Evolutionary conservation across 352 stramenopile genomes (phyloP), one percentile per base, ranked within the genome.

Genomic region (Phytophthora palmivora): DNA sequence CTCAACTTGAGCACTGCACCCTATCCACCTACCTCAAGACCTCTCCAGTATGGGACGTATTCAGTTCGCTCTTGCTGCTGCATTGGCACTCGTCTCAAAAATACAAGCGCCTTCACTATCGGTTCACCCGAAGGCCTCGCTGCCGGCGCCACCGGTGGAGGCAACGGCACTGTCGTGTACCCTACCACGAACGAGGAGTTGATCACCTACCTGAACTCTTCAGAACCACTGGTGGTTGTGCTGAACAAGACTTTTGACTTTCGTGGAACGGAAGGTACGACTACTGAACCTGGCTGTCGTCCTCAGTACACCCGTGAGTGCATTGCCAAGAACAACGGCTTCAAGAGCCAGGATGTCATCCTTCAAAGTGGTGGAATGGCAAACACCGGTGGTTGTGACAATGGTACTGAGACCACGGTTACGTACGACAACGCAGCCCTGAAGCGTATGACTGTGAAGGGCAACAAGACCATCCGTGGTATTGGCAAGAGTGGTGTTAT

Each of bases 341-440:
- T 56, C 58, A 70, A 77, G 63, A 72, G 63, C 52, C 74, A 82
- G 16, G 62, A 82, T 24, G 74, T 79, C 24, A 82, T 82, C 36
- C 28, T 82, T 6, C 64, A 79, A 43, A 47, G 45, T 8, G 74
- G 73, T 22, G 61, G 50, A 39, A 79, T 82, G 67, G 36, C 50
- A 36, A 84, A 63, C 52, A 84, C 73, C 1, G 73, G 78, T n/a
- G 78, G 75, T 8, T 84, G 71, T 50, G 42, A 36, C 7, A 58
- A 78, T 22, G 76, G 74, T 26, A 62, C 63, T 16, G 15, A 46
- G 1, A 57, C 73, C 15, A 69, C 44, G 1, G 14, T 28, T 37
- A 67, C 43, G 1, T 72, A 72, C 51, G 63, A 72, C 18, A 67
- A 63, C 11, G 63, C 65, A 2, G n/a, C n/a, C n/a, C n/a, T n/a